phyloP scores from a whole-genome alignment of 129 eudicot genomes.

The Gnaphalium uliginosum region DNA sequence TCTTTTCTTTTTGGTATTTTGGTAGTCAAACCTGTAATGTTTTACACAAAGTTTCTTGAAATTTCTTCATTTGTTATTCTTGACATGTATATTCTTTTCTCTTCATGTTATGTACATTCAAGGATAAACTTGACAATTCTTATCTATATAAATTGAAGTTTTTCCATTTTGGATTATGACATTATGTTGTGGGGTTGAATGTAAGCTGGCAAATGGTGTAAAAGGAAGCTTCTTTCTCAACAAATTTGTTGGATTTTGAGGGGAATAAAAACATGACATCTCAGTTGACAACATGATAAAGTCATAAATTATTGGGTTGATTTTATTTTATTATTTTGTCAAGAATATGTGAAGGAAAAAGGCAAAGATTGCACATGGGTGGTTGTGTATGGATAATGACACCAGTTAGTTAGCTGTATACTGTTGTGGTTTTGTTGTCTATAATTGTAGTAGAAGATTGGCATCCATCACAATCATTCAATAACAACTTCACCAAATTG shows the following conservation, averaged over 20 bases:
- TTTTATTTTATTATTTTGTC: neutral
- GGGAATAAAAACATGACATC: conserved; percentile 32
- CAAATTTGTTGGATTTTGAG: neutral
- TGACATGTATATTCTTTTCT: conserved; percentile 18
- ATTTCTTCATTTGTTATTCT: conserved; percentile 13
- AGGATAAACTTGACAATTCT: neutral
- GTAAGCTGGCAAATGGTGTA: conserved; percentile 28
- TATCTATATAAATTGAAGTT: neutral
- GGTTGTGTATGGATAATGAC: conserved; percentile 28
- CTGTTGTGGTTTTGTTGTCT: neutral
- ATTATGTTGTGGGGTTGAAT: conserved; percentile 1
- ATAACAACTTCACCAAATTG: conserved; percentile 18
- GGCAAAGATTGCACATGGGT: conserved; percentile 35
- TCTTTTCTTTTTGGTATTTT: conserved; percentile 18
- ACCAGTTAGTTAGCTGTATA: neutral
- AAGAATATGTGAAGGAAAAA: conserved; percentile 2
- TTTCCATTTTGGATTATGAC: neutral
- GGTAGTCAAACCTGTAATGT: conserved; percentile 20
- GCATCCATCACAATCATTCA: conserved; percentile 10
- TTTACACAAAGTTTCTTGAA: conserved; percentile 14
- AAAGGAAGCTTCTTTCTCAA: neutral
- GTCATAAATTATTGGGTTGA: conserved; percentile 1
- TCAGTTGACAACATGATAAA: conserved; percentile 28
- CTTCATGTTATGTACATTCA: conserved; percentile 22
- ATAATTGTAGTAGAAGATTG: neutral